These are phyloP conservation scores for Phytopythium vexans DNA, from an alignment of 352 stramenopile species.

Conservation along the genomic window DNA sequence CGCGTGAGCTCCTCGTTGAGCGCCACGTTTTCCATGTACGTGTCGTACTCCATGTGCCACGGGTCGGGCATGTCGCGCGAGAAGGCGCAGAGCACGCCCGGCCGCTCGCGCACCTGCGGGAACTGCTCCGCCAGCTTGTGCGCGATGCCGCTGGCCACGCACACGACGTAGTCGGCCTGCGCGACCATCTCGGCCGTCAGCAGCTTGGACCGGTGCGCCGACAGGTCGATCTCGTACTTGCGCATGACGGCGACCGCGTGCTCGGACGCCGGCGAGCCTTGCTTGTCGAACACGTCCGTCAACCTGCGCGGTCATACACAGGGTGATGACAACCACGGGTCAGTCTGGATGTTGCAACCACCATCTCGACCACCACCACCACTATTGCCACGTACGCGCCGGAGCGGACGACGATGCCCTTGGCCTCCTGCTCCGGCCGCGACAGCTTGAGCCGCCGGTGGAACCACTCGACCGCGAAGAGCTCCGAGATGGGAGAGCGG, in stretches of 20 bases:
- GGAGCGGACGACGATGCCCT: conserved; percentile 64
- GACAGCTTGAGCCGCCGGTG: conserved; percentile 61
- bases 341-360: neutral
- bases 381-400: conserved; percentile 44
- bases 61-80: conserved; percentile 68
- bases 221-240: conserved; percentile 76
- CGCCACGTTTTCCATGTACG: conserved; percentile 78
- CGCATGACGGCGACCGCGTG: conserved; percentile 64
- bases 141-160: conserved; percentile 57
- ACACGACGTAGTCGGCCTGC: conserved; percentile 70
- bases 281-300: conserved; percentile 67
- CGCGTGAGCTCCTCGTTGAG: conserved; percentile 72
- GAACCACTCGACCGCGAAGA: conserved; percentile 80
- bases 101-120: conserved; percentile 50
- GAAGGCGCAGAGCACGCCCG: conserved; percentile 52
- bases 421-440: conserved; percentile 64
- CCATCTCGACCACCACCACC: neutral
- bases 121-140: conserved; percentile 70
- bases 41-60: conserved; percentile 83
- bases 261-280: conserved; percentile 60
- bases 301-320: conserved; percentile 25
- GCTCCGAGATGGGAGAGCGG: conserved; percentile 71
- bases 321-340: neutral
- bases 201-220: conserved; percentile 57
- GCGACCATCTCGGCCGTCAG: conserved; percentile 64